Conservation (phyloP, 495 filamentous ascomycete species). For the Lasiosphaeria hispida region DNA sequence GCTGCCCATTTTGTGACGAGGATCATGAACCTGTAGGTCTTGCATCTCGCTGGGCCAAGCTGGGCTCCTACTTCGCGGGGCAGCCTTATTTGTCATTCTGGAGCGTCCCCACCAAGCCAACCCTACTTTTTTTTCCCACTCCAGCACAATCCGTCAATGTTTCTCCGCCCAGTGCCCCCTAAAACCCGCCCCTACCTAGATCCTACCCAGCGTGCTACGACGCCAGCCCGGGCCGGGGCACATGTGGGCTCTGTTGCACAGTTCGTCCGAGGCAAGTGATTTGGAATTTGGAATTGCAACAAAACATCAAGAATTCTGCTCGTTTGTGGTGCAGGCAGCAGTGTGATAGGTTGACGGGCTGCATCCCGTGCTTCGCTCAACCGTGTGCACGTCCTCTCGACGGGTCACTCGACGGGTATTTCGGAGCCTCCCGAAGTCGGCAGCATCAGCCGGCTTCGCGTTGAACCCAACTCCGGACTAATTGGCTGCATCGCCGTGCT, state of each 20-base stretch:
- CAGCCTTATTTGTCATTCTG: conserved; percentile 2
- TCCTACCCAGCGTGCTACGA: no score
- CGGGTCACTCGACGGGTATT: neutral
- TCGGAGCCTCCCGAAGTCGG: conserved; percentile 2
- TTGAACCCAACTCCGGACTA: no score
- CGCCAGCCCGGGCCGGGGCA: no score
- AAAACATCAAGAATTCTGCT: no score
- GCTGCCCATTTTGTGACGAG: no score
- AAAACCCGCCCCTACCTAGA: no score
- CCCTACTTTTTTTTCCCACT: no score
- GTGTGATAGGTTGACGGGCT: neutral
- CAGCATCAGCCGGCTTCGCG: neutral
- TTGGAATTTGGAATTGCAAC: conserved; percentile 7
- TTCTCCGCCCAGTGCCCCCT: neutral
- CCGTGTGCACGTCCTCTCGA: neutral
- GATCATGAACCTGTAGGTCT: no score
- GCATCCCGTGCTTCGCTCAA: neutral
- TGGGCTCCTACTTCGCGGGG: neutral
- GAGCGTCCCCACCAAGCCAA: neutral
- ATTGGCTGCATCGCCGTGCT: no score
- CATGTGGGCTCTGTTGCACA: neutral
- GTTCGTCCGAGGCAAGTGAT: neutral
- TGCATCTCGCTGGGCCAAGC: no score
- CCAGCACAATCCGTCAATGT: neutral
- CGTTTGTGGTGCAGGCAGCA: no score